Conservation (phyloP, 352 stramenopile genomes). For the Lagenidium sp. region DNA sequence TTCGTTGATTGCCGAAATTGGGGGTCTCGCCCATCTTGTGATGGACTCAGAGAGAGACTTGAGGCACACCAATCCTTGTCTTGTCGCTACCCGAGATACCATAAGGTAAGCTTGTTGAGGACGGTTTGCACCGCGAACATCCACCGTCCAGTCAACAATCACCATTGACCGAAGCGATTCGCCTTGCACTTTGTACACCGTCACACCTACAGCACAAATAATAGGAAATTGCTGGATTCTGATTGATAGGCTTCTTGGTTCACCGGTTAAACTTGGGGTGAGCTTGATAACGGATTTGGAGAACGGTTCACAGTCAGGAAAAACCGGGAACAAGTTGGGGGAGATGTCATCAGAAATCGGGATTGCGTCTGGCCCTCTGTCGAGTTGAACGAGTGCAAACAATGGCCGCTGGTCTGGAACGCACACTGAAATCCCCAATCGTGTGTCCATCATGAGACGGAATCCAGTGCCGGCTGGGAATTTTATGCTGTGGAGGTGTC, state of each 20-base stretch:
- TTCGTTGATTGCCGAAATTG: too few relatives aligned
- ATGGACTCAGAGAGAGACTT: too few relatives aligned
- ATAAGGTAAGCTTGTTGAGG: not conserved
- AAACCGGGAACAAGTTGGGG: not conserved
- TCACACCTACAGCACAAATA: constrained; percentile 4
- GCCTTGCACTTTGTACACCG: constrained; percentile 14
- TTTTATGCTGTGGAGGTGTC: not conserved
- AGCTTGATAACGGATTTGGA: not conserved
- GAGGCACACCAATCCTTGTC: too few relatives aligned
- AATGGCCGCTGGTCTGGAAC: not conserved
- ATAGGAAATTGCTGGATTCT: constrained; percentile 5
- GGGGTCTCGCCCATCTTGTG: too few relatives aligned
- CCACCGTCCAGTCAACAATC: not conserved
- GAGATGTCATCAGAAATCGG: not conserved
- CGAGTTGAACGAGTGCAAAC: not conserved
- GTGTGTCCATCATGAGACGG: not conserved
- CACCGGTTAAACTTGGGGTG: not conserved
- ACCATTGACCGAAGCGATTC: constrained; percentile 10
- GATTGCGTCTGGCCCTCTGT: not conserved
- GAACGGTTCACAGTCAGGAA: not conserved
- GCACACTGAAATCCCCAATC: not conserved
- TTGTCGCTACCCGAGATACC: not conserved
- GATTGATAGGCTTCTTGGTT: not conserved
- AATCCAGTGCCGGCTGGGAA: not conserved
- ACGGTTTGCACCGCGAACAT: not conserved